Conservation (phyloP, 345 rosid species). For the Hypericum perforatum region DNA sequence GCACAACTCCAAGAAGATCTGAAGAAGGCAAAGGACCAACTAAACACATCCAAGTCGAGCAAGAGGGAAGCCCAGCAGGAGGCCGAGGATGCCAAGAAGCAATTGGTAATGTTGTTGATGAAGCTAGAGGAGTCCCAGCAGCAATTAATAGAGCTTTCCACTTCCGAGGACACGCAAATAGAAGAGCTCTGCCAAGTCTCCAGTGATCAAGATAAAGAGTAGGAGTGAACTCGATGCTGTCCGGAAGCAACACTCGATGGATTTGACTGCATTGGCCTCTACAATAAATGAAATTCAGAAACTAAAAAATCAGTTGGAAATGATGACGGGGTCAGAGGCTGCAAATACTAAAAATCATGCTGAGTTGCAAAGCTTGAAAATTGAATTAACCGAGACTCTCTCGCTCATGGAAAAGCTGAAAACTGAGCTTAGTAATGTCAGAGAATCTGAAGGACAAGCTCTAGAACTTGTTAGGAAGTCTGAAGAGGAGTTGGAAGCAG, state of each 20-base stretch:
- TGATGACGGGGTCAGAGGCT: conserved; percentile 55
- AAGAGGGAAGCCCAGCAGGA: conserved; percentile 67
- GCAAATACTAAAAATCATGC: conserved; percentile 39
- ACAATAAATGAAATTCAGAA: conserved; percentile 83
- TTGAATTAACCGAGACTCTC: too few species aligned
- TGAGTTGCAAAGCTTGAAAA: conserved; percentile 49
- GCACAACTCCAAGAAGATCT: too few species aligned
- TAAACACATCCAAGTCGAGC: conserved; percentile 52
- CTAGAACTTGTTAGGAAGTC: too few species aligned
- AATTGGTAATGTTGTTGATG: conserved; percentile 34
- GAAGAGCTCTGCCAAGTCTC: conserved; percentile 77
- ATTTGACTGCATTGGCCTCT: too few species aligned
- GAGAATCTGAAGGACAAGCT: too few species aligned
- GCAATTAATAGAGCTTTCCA: conserved; percentile 62
- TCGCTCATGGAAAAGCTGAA: too few species aligned
- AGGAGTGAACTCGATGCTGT: conserved; percentile 97
- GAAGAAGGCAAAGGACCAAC: too few species aligned
- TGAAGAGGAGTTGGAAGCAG: too few species aligned
- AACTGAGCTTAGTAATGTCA: too few species aligned
- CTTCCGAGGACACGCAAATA: conserved; percentile 66
- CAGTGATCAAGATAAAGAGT: conserved; percentile 77
- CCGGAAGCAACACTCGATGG: conserved; percentile 68
- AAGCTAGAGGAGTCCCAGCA: conserved; percentile 57
- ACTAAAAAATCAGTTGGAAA: conserved; percentile 74
- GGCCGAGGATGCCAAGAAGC: too few species aligned